phyloP scores from a whole-genome alignment of 2,329 filamentous ascomycete genomes.

The Tolypocladium amazonense region DNA sequence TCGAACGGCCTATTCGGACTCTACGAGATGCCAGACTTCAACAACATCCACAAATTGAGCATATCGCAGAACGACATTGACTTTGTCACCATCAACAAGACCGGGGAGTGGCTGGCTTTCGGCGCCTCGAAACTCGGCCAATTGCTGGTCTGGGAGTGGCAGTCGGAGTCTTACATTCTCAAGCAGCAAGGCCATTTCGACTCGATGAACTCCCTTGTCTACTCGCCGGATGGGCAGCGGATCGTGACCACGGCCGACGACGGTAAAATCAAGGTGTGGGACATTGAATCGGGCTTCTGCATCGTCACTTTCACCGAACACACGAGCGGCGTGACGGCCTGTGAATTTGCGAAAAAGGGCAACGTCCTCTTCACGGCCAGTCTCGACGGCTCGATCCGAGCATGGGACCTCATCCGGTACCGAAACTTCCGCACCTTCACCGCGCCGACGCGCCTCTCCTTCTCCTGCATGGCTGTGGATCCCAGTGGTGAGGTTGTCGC shows the following conservation, averaged over 20 bases:
- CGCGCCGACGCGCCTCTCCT: conserved; percentile 80
- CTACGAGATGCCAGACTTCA: conserved; percentile 94
- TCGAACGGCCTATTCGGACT: conserved; percentile 89
- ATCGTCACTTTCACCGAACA: conserved; percentile 98
- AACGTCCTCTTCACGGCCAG: conserved; percentile 95
- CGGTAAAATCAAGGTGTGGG: conserved; percentile 98
- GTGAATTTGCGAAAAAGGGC: conserved; percentile 88
- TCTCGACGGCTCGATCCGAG: conserved; percentile 84
- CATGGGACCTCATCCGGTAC: conserved; percentile 93
- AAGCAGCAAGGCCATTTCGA: conserved; percentile 98
- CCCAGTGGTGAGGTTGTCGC: conserved; percentile 94
- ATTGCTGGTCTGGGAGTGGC: conserved; percentile 98
- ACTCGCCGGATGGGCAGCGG: conserved; percentile 85
- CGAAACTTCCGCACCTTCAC: conserved; percentile 97
- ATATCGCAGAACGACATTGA: conserved; percentile 97
- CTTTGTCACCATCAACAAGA: conserved; percentile 85
- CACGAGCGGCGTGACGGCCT: conserved; percentile 85
- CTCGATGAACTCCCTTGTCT: conserved; percentile 84
- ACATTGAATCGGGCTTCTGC: conserved; percentile 91
- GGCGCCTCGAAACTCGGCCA: conserved; percentile 92
- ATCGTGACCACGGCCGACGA: conserved; percentile 93
- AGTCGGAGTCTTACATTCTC: conserved; percentile 95
- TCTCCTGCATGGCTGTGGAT: conserved; percentile 92
- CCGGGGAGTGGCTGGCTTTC: conserved; percentile 94
- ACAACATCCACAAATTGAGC: conserved; percentile 82